Percentiles rank a stretch among this genome's conserved stretches.
These are phyloP conservation scores for Vicia villosa DNA, from an alignment of 306 rosid species.

Conservation along the genomic window DNA sequence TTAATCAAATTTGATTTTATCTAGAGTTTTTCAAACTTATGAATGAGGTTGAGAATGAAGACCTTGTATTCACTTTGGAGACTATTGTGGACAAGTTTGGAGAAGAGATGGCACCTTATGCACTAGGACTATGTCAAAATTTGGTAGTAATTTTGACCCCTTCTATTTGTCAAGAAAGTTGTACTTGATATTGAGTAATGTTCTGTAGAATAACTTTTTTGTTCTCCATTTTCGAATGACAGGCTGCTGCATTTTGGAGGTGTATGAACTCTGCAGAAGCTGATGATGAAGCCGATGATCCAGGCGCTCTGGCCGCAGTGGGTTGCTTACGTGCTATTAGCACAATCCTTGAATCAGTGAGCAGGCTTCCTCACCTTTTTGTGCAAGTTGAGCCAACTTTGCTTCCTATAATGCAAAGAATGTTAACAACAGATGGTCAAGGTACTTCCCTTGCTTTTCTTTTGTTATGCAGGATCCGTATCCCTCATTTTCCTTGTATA, in stretches of 20 bases:
- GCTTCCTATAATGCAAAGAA: constrained; percentile 91
- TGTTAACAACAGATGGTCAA: constrained; percentile 97
- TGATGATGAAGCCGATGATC: constrained; percentile 93
- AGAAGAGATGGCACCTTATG: constrained; percentile 99
- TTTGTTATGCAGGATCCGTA: background rate
- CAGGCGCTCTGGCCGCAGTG: constrained; percentile 96
- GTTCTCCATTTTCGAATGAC: constrained; percentile 9
- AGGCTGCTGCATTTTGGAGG: constrained; percentile 98
- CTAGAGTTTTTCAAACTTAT: constrained; percentile 94
- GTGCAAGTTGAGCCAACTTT: constrained; percentile 83
- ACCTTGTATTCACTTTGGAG: constrained; percentile 94
- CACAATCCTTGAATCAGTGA: constrained; percentile 96
- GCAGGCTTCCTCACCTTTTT: constrained; percentile 93
- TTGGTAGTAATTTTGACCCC: constrained; percentile 53
- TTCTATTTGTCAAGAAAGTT: background rate
- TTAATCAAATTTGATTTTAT: constrained; percentile 19
- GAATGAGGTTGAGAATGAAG: constrained; percentile 99
- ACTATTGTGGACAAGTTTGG: constrained; percentile 97
- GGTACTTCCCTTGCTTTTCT: constrained; percentile 42
- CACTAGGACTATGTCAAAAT: constrained; percentile 91
- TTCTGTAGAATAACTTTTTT: background rate
- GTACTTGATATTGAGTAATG: background rate
- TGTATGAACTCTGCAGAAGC: constrained; percentile 90
- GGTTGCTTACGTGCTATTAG: constrained; percentile 96
- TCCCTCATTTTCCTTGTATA: background rate